Evolutionary conservation across 1,139 yeast species (phyloP).

Genomic region (Saccharomyces hybrid): DNA sequence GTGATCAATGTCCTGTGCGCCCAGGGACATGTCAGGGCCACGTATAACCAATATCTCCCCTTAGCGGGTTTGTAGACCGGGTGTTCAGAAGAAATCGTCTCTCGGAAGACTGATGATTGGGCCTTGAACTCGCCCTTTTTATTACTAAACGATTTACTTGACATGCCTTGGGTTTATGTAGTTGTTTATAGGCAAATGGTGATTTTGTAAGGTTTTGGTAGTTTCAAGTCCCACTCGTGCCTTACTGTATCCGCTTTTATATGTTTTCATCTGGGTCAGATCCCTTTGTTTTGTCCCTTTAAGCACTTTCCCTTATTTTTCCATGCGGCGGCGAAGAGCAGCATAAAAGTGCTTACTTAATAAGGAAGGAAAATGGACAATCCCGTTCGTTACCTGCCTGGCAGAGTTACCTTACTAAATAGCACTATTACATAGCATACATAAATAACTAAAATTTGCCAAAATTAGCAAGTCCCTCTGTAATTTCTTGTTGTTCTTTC

Average conservation of each 20-base stretch:
- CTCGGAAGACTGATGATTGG: slow-evolving; percentile 43
- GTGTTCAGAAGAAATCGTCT: slow-evolving; percentile 46
- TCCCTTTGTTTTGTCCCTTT: background rate
- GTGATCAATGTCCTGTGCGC: slow-evolving; percentile 82
- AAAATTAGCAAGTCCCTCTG: slow-evolving; percentile 24
- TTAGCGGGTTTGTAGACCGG: slow-evolving; percentile 65
- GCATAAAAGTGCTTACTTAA: background rate
- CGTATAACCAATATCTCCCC: slow-evolving; percentile 80
- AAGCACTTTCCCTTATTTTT: background rate
- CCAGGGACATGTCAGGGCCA: slow-evolving; percentile 89
- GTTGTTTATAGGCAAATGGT: background rate
- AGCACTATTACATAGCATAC: background rate
- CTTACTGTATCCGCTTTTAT: background rate
- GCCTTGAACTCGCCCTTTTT: slow-evolving; percentile 29
- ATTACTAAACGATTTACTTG: slow-evolving; percentile 1
- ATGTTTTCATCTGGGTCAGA: background rate
- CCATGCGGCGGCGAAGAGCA: background rate
- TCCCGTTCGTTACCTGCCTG: background rate
- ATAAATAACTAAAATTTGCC: background rate
- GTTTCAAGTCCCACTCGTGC: background rate
- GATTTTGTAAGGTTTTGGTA: background rate
- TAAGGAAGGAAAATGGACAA: background rate
- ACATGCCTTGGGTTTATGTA: background rate
- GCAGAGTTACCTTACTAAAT: background rate
- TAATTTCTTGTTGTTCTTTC: slow-evolving; percentile 19